A percentile compares a stretch with the other conserved stretches of the same genome.
phyloP scores from a whole-genome alignment of 352 stramenopile genomes.

The Lagenidium giganteum region DNA sequence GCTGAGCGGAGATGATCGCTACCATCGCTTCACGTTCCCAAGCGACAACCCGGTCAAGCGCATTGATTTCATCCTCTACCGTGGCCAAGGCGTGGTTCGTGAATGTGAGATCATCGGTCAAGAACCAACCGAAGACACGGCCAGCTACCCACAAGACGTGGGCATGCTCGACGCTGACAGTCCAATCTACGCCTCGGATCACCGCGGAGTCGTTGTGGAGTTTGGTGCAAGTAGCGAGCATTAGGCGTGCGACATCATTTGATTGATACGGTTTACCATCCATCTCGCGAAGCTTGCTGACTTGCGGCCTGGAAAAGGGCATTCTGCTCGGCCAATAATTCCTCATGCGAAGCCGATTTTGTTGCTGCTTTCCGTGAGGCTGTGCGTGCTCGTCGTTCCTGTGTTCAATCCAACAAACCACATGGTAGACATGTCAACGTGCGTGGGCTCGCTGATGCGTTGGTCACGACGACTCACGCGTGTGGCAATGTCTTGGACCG shows the following conservation, averaged over 20 bases:
- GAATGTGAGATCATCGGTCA: conserved; percentile 76
- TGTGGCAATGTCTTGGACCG: conserved; percentile 1
- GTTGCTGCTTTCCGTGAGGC: conserved; percentile 29
- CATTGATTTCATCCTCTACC: conserved; percentile 84
- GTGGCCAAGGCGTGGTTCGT: conserved; percentile 54
- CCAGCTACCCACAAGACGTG: conserved; percentile 42
- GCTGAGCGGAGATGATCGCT: conserved; percentile 27
- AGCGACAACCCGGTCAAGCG: conserved; percentile 80
- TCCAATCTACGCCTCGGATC: conserved; percentile 83
- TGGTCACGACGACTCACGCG: neutral
- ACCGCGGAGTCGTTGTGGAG: conserved; percentile 75
- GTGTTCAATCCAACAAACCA: neutral
- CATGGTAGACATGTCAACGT: conserved; percentile 1
- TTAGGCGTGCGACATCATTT: neutral
- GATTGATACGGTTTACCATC: conserved; percentile 6
- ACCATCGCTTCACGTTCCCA: conserved; percentile 77
- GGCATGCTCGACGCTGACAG: conserved; percentile 75
- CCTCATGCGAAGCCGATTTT: conserved; percentile 30
- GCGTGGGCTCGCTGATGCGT: neutral
- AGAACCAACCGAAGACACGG: conserved; percentile 60
- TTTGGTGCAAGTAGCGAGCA: conserved; percentile 23
- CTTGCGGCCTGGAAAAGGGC: conserved; percentile 70
- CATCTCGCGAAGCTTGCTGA: conserved; percentile 25
- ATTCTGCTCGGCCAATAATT: conserved; percentile 67
- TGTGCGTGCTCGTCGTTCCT: conserved; percentile 34